Conservation (phyloP, 2,329 filamentous ascomycete genomes). For the Cercospora janseana region DNA sequence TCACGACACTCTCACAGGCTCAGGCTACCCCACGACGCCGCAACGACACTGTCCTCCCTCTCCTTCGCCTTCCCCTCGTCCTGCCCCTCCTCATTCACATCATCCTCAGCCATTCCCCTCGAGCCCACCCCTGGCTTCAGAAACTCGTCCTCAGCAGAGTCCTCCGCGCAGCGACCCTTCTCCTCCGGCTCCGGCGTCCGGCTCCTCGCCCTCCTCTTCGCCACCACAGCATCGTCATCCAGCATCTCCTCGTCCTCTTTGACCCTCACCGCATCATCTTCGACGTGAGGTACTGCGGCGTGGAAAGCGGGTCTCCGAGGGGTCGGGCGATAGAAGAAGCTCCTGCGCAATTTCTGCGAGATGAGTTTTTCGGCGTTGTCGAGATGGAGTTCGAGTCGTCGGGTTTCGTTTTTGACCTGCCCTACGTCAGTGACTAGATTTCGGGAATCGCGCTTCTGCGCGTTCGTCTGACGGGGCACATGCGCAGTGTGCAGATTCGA, state of each 20-base stretch:
- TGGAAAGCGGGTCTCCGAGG: conserved; percentile 7
- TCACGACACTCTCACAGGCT: not conserved
- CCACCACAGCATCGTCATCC: conserved; percentile 6
- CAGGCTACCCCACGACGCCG: conserved; percentile 5
- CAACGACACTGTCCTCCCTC: conserved; percentile 4
- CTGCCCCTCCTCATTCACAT: conserved; percentile 2
- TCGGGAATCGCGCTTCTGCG: no score
- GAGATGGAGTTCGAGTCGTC: conserved; percentile 19
- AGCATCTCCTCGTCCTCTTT: conserved; percentile 17
- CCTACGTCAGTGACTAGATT: no score
- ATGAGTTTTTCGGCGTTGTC: conserved; percentile 17
- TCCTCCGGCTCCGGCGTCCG: conserved; percentile 15
- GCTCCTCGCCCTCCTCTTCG: conserved; percentile 5
- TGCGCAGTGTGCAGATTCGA: no score
- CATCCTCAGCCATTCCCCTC: no score
- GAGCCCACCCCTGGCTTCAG: no score
- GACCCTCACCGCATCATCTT: not conserved
- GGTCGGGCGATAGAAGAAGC: conserved; percentile 16
- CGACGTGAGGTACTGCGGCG: conserved; percentile 8
- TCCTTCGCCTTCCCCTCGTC: conserved; percentile 8
- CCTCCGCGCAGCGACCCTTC: conserved; percentile 2
- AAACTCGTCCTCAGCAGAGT: no score
- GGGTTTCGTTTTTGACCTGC: conserved; percentile 18
- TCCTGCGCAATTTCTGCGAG: conserved; percentile 3
- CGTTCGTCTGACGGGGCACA: no score